Conservation (phyloP, 179 eudicot species). For the Pouteria campechiana region DNA sequence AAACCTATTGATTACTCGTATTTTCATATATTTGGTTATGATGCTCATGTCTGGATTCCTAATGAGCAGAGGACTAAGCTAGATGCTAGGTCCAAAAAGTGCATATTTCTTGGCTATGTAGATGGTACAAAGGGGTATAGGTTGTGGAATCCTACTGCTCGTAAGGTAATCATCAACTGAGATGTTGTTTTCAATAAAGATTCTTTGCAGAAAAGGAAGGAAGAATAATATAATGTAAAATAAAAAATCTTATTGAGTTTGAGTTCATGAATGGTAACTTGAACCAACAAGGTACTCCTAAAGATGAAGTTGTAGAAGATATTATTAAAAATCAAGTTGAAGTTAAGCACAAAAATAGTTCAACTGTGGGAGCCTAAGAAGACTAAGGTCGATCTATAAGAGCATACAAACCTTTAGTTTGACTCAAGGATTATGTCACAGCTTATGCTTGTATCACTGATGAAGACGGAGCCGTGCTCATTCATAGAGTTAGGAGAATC, state of each 20-base stretch:
- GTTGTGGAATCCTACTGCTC: background rate
- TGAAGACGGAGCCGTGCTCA: conserved; percentile 7
- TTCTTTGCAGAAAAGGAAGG: background rate
- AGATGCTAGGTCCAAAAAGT: conserved; percentile 2
- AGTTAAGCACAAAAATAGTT: background rate
- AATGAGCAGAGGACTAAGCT: background rate
- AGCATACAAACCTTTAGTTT: background rate
- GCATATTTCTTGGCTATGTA: conserved; percentile 9
- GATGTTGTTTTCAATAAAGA: conserved; percentile 1
- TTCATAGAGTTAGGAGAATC: background rate
- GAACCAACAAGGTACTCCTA: background rate
- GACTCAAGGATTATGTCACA: background rate
- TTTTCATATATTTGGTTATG: conserved; percentile 2
- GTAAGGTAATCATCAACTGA: background rate
- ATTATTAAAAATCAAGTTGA: background rate
- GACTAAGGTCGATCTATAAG: background rate
- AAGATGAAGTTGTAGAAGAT: background rate
- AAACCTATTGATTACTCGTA: conserved; percentile 2
- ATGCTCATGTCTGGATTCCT: background rate
- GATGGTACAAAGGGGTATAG: conserved; percentile 5
- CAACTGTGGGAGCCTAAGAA: conserved; percentile 1
- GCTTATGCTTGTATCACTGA: conserved; percentile 1
- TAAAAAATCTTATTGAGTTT: no score
- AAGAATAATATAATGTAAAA: no score
- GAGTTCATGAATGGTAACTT: no score